Base-by-base conservation (phyloP, 1,139 yeast genomes). In the Dujonia santamariae region DNA sequence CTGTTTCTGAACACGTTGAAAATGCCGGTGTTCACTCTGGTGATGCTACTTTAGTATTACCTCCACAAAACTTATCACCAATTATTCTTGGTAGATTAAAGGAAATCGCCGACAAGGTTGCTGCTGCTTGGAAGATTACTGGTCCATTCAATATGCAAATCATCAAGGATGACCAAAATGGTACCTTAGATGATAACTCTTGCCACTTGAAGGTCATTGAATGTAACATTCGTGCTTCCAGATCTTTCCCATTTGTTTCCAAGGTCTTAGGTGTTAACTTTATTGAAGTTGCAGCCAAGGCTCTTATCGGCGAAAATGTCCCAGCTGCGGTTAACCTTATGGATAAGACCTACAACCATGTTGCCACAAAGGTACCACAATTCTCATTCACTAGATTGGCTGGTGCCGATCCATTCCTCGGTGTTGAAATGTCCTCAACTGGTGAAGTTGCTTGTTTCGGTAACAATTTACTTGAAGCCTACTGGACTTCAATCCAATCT, bases 111-210 rank as follows among this genome's bases (percentile, higher is more conserved):
- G 92, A 82, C 53, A 88, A 87, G 68, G 96, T 92, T 53, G 97
- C 96, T 30, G 58, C 69, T 38, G 97, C 97, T 11, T 88, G 94
- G 90, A 85, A 86, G 42, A 90, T 92, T 49, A 86, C 97, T 31
- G 98, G 98, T 52, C 98, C 98, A 16, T 92, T 85, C 77, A 92
- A 92, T 68, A 92, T 92, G 95, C 98, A 92, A 71, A 81, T 92
- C 61, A 92, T 90, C 61, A 81, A 83, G 63, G 80, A 82, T 51
- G 68, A 71, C 50, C 63, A 56, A 34, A 48, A 62, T 39, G 73
- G 72, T 19, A 41, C 60, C 13, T 71, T 75, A 37, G 62, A 60
- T 42, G 71, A 66, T 33, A 67, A 75, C 38, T 76, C 74, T 35
- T 72, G 87, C 54, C 78, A 74, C 41, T 66, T 76, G 48, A 92